phyloP scores from a whole-genome alignment of 2,329 filamentous ascomycete species.

The Apiospora malaysiana region DNA sequence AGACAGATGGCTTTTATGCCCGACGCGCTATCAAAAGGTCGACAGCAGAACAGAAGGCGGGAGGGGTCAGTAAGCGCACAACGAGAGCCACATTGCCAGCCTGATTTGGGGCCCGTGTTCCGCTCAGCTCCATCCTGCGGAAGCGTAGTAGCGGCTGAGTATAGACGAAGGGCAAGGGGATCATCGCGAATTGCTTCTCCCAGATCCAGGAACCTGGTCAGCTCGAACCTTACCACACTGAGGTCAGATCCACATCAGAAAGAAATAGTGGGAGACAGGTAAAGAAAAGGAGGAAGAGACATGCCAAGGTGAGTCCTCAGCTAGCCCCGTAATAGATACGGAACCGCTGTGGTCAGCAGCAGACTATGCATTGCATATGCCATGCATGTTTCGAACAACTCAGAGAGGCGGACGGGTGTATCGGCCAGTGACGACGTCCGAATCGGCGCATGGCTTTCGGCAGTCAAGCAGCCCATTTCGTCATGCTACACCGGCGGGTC shows the following conservation, averaged over 20 bases:
- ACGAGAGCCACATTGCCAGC: background rate
- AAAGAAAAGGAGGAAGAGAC: too few relatives aligned
- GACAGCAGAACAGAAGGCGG: background rate
- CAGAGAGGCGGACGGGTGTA: background rate
- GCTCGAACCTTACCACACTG: background rate
- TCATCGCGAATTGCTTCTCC: background rate
- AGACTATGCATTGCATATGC: conserved; percentile 2
- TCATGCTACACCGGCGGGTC: background rate
- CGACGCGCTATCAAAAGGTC: background rate
- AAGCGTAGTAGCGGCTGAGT: background rate
- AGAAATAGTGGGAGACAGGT: too few relatives aligned
- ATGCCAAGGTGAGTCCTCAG: background rate
- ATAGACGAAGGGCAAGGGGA: background rate
- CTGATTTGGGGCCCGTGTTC: background rate
- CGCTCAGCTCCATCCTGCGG: background rate
- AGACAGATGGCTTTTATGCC: background rate
- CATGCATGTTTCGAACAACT: conserved; percentile 13
- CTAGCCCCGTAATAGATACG: background rate
- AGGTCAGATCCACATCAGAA: too few relatives aligned
- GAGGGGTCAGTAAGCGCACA: background rate
- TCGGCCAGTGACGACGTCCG: background rate
- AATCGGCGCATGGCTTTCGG: conserved; percentile 2
- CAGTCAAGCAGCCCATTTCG: conserved; percentile 10
- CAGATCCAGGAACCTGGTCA: background rate
- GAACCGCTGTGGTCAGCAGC: background rate